These are phyloP conservation scores for Phlebiopsis gigantea DNA, from an alignment of 768 basidiomycete genomes.

Conservation along the genomic window DNA sequence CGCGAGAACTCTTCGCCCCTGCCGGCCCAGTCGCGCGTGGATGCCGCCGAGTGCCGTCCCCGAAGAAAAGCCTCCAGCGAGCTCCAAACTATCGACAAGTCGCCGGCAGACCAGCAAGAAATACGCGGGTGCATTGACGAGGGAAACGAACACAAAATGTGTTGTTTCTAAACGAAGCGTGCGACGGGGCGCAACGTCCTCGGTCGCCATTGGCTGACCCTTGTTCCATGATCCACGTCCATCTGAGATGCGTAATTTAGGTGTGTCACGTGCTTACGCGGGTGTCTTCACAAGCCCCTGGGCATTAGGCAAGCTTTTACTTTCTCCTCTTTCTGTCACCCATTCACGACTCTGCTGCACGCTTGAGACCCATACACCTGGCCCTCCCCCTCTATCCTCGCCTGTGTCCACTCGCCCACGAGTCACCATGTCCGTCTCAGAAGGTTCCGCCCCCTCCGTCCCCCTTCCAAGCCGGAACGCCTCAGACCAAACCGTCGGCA, in stretches of 20 bases:
- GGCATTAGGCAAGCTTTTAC: not conserved
- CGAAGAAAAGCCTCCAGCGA: not conserved
- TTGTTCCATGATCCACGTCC: not conserved
- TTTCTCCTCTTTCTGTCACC: constrained; percentile 1
- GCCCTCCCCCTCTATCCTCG: not conserved
- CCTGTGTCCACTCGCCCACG: not conserved
- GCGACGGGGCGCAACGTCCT: not conserved
- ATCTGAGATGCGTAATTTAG: not conserved
- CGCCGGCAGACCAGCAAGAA: too few species aligned
- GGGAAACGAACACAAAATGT: not conserved
- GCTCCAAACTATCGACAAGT: not conserved
- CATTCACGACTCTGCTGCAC: not conserved
- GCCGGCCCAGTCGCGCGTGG: too few species aligned
- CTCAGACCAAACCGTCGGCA: constrained; percentile 7
- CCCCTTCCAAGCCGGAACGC: constrained; percentile 14
- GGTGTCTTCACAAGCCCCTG: constrained; percentile 5
- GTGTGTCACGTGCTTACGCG: constrained; percentile 5
- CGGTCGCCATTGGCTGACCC: not conserved
- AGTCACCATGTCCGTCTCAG: constrained; percentile 8
- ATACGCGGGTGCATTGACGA: not conserved
- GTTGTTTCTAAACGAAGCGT: not conserved
- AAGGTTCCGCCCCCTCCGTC: constrained; percentile 12
- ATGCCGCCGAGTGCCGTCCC: not conserved
- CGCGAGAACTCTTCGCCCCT: too few species aligned
- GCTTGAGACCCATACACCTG: not conserved